phyloP scores from a whole-genome alignment of 2,329 filamentous ascomycete genomes.

The Orbilia javanica region DNA sequence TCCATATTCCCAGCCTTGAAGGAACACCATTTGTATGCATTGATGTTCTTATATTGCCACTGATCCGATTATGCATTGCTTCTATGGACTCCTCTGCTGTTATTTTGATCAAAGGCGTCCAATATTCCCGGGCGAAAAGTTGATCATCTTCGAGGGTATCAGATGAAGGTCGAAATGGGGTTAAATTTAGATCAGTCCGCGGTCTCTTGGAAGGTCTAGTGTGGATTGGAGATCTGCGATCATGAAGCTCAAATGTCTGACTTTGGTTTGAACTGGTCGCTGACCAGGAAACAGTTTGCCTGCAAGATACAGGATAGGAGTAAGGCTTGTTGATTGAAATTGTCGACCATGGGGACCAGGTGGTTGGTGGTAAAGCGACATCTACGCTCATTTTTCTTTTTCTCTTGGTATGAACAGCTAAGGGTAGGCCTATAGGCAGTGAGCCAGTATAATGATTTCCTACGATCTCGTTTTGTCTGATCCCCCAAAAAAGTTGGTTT shows the following conservation, averaged over 20 bases:
- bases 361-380: neutral
- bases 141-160: constrained; percentile 15
- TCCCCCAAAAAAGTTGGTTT: neutral
- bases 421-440: neutral
- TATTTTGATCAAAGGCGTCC: constrained; percentile 5
- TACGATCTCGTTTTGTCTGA: neutral
- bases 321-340: neutral
- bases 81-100: constrained; percentile 1
- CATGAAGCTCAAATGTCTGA: neutral
- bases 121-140: constrained; percentile 23
- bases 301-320: neutral
- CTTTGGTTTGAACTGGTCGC: neutral
- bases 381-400: neutral
- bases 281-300: constrained; percentile 12
- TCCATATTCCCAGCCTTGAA: constrained; percentile 16
- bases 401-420: constrained; percentile 3
- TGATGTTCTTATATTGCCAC: neutral
- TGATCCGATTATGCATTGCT: neutral
- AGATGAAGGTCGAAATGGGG: neutral
- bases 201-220: constrained; percentile 25
- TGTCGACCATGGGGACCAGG: constrained; percentile 5
- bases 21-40: neutral
- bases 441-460: neutral
- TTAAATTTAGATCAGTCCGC: neutral
- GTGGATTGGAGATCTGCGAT: neutral